Percentiles rank a stretch among this genome's conserved stretches.
Conservation (phyloP, 306 rosid species). For the Cucumis melo region DNA sequence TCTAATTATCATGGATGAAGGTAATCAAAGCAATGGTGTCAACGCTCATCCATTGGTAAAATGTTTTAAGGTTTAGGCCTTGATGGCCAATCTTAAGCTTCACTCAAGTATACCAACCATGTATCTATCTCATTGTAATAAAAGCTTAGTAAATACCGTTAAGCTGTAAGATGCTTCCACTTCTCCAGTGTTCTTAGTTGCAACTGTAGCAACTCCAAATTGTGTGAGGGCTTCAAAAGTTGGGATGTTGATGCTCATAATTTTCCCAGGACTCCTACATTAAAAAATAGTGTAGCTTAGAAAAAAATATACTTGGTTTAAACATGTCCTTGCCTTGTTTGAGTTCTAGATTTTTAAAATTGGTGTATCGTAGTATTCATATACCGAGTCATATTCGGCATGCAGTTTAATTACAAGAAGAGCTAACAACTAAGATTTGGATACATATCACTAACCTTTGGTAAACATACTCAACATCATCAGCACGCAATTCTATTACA, state of each 20-base stretch:
- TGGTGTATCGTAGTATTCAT: too few relatives aligned
- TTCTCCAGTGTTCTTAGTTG: conserved; percentile 78
- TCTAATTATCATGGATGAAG: too few relatives aligned
- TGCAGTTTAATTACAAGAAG: too few relatives aligned
- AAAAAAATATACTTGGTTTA: too few relatives aligned
- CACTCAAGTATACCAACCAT: neutral
- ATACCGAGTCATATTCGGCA: too few relatives aligned
- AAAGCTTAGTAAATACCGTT: conserved; percentile 40
- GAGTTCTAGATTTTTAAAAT: too few relatives aligned
- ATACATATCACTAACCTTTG: conserved; percentile 40
- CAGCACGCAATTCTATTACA: conserved; percentile 77
- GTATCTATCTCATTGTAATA: neutral
- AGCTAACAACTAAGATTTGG: too few relatives aligned
- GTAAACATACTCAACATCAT: conserved; percentile 81
- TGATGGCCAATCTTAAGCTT: neutral
- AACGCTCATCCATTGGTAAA: too few relatives aligned
- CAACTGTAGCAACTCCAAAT: conserved; percentile 70
- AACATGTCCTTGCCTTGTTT: too few relatives aligned
- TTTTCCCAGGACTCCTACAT: conserved; percentile 85
- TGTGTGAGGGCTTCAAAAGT: conserved; percentile 79
- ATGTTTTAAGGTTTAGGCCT: too few relatives aligned
- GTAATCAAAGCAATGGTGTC: too few relatives aligned
- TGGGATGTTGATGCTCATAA: conserved; percentile 61
- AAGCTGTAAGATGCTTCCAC: conserved; percentile 93
- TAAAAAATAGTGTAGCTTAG: neutral